Conservation (phyloP, 176 grass and related monocot species). For the Poa pratensis region DNA sequence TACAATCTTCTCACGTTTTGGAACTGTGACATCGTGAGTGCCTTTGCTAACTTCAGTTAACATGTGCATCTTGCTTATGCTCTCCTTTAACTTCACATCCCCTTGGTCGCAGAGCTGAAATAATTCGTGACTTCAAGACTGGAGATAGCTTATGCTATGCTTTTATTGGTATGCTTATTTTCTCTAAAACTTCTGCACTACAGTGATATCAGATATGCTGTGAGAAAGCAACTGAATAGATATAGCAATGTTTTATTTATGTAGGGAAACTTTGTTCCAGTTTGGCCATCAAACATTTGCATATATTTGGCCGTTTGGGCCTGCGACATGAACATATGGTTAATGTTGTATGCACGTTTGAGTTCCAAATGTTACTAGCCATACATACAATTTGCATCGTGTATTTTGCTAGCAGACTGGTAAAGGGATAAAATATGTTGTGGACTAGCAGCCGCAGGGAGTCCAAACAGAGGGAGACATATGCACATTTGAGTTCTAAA, state of each 20-base stretch:
- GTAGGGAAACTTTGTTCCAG: constrained; percentile 23
- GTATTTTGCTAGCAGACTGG: constrained; percentile 17
- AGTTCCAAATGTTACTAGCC: constrained; percentile 8
- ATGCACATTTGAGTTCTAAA: not conserved
- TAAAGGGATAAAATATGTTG: constrained; percentile 2
- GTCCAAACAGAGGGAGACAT: not conserved
- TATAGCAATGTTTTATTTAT: constrained; percentile 36
- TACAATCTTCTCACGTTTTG: constrained; percentile 97
- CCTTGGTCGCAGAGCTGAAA: constrained; percentile 73
- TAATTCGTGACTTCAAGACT: constrained; percentile 92
- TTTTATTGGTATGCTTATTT: constrained; percentile 71
- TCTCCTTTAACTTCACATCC: constrained; percentile 27
- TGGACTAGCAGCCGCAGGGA: not conserved
- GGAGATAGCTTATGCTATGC: constrained; percentile 97
- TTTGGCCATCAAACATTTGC: constrained; percentile 13
- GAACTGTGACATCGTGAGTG: constrained; percentile 90
- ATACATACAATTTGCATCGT: not conserved
- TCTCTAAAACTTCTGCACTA: constrained; percentile 27
- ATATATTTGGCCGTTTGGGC: not conserved
- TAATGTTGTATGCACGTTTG: not conserved
- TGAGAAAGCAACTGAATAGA: not conserved
- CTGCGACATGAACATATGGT: not conserved
- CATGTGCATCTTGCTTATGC: constrained; percentile 34
- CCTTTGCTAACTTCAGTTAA: constrained; percentile 8
- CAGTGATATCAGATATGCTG: not conserved